A percentile compares a stretch with the other conserved stretches of the same genome.
phyloP scores from a whole-genome alignment of 148 eudicot genomes.

The Linanthus parryae region DNA sequence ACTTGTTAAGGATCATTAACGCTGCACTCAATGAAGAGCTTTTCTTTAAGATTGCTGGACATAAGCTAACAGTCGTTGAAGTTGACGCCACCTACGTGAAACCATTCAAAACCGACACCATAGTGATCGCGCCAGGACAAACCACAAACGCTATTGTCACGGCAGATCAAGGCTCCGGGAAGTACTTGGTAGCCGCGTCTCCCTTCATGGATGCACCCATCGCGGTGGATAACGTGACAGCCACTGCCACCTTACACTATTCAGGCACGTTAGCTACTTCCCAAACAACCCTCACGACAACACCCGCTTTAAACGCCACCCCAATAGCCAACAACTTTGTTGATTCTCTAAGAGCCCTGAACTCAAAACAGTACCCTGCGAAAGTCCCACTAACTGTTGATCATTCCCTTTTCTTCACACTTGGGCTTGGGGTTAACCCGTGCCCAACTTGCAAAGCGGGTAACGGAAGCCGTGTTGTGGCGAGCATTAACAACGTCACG shows the following conservation, averaged over 20 bases:
- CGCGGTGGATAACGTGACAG: constrained; percentile 40
- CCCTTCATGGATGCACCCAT: constrained; percentile 40
- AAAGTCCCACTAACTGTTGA: constrained; percentile 32
- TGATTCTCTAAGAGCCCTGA: constrained; percentile 28
- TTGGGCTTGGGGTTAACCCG: constrained; percentile 38
- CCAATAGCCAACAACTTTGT: constrained; percentile 27
- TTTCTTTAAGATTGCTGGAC: constrained; percentile 54
- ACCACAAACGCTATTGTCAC: constrained; percentile 42
- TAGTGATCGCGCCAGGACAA: constrained; percentile 48
- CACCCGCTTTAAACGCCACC: constrained; percentile 41
- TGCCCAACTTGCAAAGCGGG: constrained; percentile 42
- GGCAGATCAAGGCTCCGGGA: constrained; percentile 26
- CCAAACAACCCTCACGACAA: constrained; percentile 18
- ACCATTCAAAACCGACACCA: constrained; percentile 41
- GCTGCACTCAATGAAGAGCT: constrained; percentile 65
- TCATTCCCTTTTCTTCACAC: constrained; percentile 37
- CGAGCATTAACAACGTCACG: constrained; percentile 40
- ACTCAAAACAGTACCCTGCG: constrained; percentile 41
- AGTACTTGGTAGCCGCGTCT: constrained; percentile 33
- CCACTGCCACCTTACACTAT: constrained; percentile 44
- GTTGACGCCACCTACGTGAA: constrained; percentile 55
- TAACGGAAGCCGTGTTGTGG: constrained; percentile 44
- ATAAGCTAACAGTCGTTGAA: constrained; percentile 40
- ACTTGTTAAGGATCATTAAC: constrained; percentile 46
- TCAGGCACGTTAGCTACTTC: constrained; percentile 23